Base-by-base conservation (phyloP, 192 early-diverging fungal genomes). In the Rhizoclosmatium globosum region DNA sequence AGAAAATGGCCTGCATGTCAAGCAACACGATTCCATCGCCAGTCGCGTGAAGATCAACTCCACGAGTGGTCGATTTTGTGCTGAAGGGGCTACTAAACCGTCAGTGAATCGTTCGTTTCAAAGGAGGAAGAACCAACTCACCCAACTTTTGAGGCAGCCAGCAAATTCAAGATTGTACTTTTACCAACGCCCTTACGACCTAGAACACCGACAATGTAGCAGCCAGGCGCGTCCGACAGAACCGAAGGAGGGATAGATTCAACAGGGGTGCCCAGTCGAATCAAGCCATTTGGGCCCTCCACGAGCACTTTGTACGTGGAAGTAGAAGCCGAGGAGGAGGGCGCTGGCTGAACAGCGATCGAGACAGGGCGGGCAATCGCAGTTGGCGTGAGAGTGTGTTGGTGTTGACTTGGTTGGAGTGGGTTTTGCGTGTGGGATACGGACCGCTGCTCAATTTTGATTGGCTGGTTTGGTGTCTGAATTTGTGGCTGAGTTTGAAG, bases 101-200 rank as follows among this genome's bases (percentile, higher is more conserved):
- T 61, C 15, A 13, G 53, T 1, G 13, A 38, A 6, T 19, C 11
- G 59, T 75, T 72, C 21, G 71, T 21, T 31, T 31, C 31, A 31
- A 31, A 31, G 31, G 31, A 31, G 31, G 31, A 39, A 59, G 7
- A 57, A 1, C 68, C 84, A 86, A 75, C 78, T 68, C 66, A 68
- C 15, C 76, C 68, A 4, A 67, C 59, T 4, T 85, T 73, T 19
- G 75, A 48, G 47, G 82, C 76, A 23, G 86, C 81, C 64, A 93
- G 86, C 17, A 85, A 77, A 2, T 92, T 92, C 15, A 92, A 61
- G 2, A 93, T 60, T 0, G 90, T 83, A 0, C 89, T 89, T 66
- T 93, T 93, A 0, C 92, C 92, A 17, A 88, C 87, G 4, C 90
- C 89, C 80, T 89, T 89, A n/a, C 85, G 67, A 39, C 92, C 92